Base-by-base conservation (phyloP, 208 protist genomes). In the Acanthamoeba healyi region DNA sequence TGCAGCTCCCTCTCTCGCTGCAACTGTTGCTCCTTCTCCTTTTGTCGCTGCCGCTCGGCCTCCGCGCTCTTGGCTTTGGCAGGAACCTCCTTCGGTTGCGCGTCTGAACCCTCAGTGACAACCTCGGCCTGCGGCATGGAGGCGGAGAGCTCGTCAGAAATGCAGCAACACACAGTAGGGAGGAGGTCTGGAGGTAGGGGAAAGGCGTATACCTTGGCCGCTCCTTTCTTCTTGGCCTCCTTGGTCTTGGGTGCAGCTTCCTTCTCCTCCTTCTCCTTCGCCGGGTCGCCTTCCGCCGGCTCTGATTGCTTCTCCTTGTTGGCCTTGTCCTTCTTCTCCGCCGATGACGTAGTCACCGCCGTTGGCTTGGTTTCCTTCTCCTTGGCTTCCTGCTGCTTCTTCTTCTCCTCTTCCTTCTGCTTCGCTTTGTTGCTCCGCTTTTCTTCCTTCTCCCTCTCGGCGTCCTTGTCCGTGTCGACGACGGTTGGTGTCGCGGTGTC, bases 321-420 rank as follows among this genome's bases (percentile, higher is more conserved):
- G 12, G 81, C 29, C 29, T 90, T 90, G 9, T 67, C n/a, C 82
- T 90, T 49, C 42, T 49, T 90, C 36, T 90, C 34, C 22, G 19
- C 3, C 26, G 51, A n/a, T n/a, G n/a, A n/a, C n/a, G n/a, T n/a
- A n/a, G n/a, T n/a, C n/a, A n/a, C 67, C 82, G 42, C 17, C 38
- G 10, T 44, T 24, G 14, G 7, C 12, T 10, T 90, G 29, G 17
- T 14, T 22, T 90, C 51, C 42, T 42, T 86, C 44, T 26, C 24
- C 46, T 42, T 54, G 77, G 14, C 7, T 7, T 9, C 15, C 58
- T 67, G 58, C 24, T 22, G 58, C 22, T 67, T n/a, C n/a, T 65
- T 22, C 56, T 22, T 65, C 24, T 65, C 26, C 56, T 65, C 36
- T 29, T 38, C n/a, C n/a, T 38, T 42, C 19, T 29, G 34, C 38